Evolutionary conservation across 2,329 filamentous ascomycete genomes (phyloP).

Genomic region (Penicillium griseofulvum): DNA sequence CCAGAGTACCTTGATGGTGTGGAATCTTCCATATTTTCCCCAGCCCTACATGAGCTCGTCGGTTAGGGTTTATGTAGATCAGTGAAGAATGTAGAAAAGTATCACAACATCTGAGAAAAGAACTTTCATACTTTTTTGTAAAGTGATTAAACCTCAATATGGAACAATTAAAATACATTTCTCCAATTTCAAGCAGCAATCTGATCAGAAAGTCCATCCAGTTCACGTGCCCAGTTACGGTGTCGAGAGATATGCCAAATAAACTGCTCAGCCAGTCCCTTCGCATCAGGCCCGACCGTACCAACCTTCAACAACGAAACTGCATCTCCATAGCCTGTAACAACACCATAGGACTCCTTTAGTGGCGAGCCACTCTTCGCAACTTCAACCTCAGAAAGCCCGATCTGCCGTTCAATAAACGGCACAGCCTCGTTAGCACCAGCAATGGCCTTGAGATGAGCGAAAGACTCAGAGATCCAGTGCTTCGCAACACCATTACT

Average conservation of each 20-base stretch:
- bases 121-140: not conserved
- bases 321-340: slow-evolving; percentile 29
- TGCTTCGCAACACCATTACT: slow-evolving; percentile 72
- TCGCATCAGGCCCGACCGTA: slow-evolving; percentile 62
- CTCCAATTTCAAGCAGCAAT: slow-evolving; percentile 61
- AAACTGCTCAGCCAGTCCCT: slow-evolving; percentile 68
- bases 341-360: slow-evolving; percentile 36
- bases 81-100: slow-evolving; percentile 4
- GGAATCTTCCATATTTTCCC: not conserved
- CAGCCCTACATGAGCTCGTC: not conserved
- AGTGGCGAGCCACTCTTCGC: slow-evolving; percentile 19
- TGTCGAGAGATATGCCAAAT: slow-evolving; percentile 68
- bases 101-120: not conserved
- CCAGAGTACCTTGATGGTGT: not conserved
- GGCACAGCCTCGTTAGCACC: slow-evolving; percentile 56
- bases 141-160: not conserved
- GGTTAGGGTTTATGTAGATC: not conserved
- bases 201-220: slow-evolving; percentile 65
- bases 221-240: slow-evolving; percentile 71
- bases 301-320: slow-evolving; percentile 35
- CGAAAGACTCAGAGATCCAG: slow-evolving; percentile 77
- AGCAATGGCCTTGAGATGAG: slow-evolving; percentile 74
- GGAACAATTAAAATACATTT: not conserved
- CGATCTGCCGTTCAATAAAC: slow-evolving; percentile 32
- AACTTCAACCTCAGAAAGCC: slow-evolving; percentile 26